phyloP scores from a whole-genome alignment of 73 alveolate species.

The Paramecium primaurelia region DNA sequence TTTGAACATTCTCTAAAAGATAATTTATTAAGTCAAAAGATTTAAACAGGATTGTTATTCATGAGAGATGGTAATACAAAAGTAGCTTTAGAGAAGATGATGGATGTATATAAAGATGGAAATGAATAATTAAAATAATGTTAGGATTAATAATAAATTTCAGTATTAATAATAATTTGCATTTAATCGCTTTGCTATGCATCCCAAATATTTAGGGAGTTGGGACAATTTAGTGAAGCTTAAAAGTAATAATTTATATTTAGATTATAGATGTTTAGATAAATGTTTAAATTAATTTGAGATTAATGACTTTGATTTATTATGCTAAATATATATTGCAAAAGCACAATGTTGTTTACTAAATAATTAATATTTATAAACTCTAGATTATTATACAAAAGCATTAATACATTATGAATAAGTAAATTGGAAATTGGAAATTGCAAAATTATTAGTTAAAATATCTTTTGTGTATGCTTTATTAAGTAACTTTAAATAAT shows the following conservation, averaged over 20 bases:
- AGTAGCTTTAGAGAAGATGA: background rate
- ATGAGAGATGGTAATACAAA: conserved; percentile 19
- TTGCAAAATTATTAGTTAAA: conserved; percentile 2
- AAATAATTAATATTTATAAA: background rate
- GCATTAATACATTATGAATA: conserved; percentile 27
- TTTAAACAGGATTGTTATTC: background rate
- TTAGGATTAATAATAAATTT: background rate
- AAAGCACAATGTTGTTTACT: conserved; percentile 12
- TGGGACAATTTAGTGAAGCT: conserved; percentile 22
- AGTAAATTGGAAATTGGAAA: conserved; percentile 28
- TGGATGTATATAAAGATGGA: background rate
- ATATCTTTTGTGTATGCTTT: conserved; percentile 19
- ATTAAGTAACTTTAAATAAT: background rate
- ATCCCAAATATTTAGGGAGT: background rate
- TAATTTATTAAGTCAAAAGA: background rate
- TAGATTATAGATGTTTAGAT: background rate
- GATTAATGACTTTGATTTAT: conserved; percentile 27
- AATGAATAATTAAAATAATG: background rate
- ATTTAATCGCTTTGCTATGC: conserved; percentile 21
- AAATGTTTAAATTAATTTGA: conserved; percentile 22
- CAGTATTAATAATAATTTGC: background rate
- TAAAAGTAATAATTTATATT: background rate
- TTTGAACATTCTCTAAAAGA: background rate
- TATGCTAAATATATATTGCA: background rate
- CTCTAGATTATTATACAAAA: background rate